phyloP scores from a whole-genome alignment of 2,329 filamentous ascomycete genomes.

The Aspergillus sojae region DNA sequence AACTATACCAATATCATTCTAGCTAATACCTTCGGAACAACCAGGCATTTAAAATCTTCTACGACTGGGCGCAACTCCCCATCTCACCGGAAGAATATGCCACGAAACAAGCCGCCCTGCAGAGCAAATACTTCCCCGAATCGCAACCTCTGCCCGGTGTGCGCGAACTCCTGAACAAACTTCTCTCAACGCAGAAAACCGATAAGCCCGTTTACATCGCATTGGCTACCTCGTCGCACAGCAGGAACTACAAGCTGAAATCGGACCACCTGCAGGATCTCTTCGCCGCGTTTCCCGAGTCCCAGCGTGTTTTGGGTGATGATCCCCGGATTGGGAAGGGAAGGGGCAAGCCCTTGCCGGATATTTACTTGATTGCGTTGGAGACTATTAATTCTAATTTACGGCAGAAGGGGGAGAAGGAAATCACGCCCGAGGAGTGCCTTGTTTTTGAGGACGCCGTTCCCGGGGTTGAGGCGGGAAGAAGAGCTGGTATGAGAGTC shows the following conservation, averaged over 20 bases:
- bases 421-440: slow-evolving; percentile 80
- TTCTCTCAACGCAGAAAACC: slow-evolving; percentile 36
- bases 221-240: slow-evolving; percentile 78
- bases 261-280: slow-evolving; percentile 58
- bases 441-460: slow-evolving; percentile 96
- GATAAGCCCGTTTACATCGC: slow-evolving; percentile 70
- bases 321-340: slow-evolving; percentile 75
- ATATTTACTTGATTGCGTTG: slow-evolving; percentile 89
- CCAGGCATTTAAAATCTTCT: slow-evolving; percentile 63
- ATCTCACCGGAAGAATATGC: slow-evolving; percentile 71
- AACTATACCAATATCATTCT: background rate
- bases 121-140: slow-evolving; percentile 71
- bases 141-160: slow-evolving; percentile 82
- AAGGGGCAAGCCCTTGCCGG: slow-evolving; percentile 89
- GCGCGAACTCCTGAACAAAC: slow-evolving; percentile 60
- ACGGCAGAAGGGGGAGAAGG: slow-evolving; percentile 55
- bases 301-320: slow-evolving; percentile 82
- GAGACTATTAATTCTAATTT: slow-evolving; percentile 79
- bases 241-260: slow-evolving; percentile 75
- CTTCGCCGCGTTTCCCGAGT: slow-evolving; percentile 63
- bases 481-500: slow-evolving; percentile 91
- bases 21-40: background rate
- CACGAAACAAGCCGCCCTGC: slow-evolving; percentile 62
- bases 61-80: slow-evolving; percentile 83
- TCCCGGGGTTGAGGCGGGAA: slow-evolving; percentile 85